phyloP scores from a whole-genome alignment of 2,329 filamentous ascomycete genomes.

The Fonsecaea multimorphosa region DNA sequence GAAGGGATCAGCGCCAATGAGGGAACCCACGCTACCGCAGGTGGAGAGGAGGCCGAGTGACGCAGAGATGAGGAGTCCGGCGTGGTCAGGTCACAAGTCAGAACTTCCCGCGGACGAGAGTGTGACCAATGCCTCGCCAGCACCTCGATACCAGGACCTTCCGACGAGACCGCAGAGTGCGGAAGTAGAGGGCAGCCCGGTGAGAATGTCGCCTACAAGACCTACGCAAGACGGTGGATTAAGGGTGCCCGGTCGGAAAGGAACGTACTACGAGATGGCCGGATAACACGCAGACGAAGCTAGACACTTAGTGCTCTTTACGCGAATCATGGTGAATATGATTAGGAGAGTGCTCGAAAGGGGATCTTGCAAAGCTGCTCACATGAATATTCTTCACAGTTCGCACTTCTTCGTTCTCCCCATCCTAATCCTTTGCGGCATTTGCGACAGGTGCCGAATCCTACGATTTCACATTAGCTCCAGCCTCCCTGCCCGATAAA shows the following conservation, averaged over 20 bases:
- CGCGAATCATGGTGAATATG: background rate
- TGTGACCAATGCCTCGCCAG: conserved; percentile 19
- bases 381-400: background rate
- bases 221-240: conserved; percentile 28
- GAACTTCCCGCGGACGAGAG: conserved; percentile 36
- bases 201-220: conserved; percentile 22
- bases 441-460: conserved; percentile 26
- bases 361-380: background rate
- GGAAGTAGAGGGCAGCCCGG: conserved; percentile 34
- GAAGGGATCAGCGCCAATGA: conserved; percentile 10
- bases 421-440: conserved; percentile 11
- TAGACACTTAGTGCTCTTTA: too few relatives aligned
- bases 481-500: background rate
- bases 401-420: background rate
- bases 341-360: background rate
- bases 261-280: conserved; percentile 36
- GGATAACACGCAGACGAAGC: conserved; percentile 12
- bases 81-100: conserved; percentile 37
- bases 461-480: conserved; percentile 18
- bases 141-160: conserved; percentile 26
- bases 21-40: conserved; percentile 22
- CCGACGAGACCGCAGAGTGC: conserved; percentile 21
- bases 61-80: conserved; percentile 30
- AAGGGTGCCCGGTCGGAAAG: conserved; percentile 26
- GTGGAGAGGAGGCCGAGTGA: conserved; percentile 12